Evolutionary conservation across 2,329 filamentous ascomycete genomes (phyloP).

Genomic region (Incumbomyces delicatus): DNA sequence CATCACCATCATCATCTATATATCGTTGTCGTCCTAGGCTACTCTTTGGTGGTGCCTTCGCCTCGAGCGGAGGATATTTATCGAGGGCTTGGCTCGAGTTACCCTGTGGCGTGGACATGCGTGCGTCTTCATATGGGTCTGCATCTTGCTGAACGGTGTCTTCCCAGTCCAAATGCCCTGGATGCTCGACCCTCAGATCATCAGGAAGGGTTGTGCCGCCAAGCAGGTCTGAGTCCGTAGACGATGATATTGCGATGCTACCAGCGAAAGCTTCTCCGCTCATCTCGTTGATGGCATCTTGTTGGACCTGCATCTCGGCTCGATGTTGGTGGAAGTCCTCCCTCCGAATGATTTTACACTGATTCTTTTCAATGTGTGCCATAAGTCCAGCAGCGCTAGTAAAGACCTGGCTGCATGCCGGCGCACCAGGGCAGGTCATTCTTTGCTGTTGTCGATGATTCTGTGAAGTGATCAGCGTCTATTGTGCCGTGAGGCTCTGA

Average conservation of each 20-base stretch:
- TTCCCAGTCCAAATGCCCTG: not conserved
- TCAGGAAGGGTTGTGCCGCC: constrained; percentile 3
- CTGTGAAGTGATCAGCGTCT: constrained; percentile 23
- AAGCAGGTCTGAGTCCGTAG: constrained; percentile 1
- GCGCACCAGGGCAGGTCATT: constrained; percentile 34
- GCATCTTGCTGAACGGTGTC: not conserved
- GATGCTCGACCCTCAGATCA: constrained; percentile 7
- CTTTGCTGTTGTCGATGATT: constrained; percentile 41
- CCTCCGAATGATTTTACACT: constrained; percentile 37
- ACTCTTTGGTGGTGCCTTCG: not conserved
- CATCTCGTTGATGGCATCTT: constrained; percentile 18
- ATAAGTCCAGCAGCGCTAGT: constrained; percentile 40
- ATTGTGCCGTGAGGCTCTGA: not conserved
- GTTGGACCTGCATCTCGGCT: constrained; percentile 41
- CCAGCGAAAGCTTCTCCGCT: constrained; percentile 1
- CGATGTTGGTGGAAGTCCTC: constrained; percentile 39
- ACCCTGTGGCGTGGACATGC: not conserved
- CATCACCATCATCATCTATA: not conserved
- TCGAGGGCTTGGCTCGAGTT: not conserved
- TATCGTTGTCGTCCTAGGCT: not conserved
- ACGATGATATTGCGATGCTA: not conserved
- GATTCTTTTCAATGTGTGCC: constrained; percentile 44
- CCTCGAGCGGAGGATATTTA: constrained; percentile 4
- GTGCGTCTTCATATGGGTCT: not conserved
- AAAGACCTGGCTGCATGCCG: constrained; percentile 37